Evolutionary conservation across 2,329 filamentous ascomycete species (phyloP).

Genomic region (Triangularia verruculosa): DNA sequence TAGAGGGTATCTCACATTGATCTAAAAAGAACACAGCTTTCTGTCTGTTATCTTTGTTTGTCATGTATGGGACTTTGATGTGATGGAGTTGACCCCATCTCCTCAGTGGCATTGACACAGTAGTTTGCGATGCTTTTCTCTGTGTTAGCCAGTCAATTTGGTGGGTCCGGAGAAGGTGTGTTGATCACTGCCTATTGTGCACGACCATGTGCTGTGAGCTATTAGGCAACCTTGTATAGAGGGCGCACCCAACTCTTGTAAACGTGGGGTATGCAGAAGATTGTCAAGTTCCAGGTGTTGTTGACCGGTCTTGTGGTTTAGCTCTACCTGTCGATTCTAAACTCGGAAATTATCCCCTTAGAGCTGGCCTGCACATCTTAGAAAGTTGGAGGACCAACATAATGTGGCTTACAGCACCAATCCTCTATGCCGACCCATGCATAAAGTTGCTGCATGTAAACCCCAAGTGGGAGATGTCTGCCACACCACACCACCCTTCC

Average conservation of each 20-base stretch:
- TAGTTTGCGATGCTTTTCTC: not conserved
- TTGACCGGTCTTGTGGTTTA: not conserved
- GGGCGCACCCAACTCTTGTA: too few species aligned
- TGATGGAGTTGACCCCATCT: too few species aligned
- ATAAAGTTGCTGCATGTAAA: not conserved
- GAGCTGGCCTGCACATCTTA: not conserved
- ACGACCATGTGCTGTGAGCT: not conserved
- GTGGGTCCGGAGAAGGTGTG: not conserved
- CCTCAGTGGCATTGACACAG: too few species aligned
- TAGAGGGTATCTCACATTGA: too few species aligned
- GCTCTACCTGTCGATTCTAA: not conserved
- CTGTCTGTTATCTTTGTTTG: too few species aligned
- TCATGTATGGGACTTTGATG: too few species aligned
- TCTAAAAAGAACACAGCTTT: too few species aligned
- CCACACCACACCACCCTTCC: not conserved
- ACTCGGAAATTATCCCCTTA: not conserved
- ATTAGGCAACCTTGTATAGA: not conserved
- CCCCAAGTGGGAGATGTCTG: not conserved
- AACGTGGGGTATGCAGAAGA: not conserved
- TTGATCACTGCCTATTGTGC: not conserved
- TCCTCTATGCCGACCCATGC: not conserved
- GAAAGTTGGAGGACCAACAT: not conserved
- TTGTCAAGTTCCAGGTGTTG: not conserved
- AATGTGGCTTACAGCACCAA: not conserved
- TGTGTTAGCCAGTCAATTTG: not conserved